phyloP scores from a whole-genome alignment of 768 basidiomycete species.

The Leccinum imitatum region DNA sequence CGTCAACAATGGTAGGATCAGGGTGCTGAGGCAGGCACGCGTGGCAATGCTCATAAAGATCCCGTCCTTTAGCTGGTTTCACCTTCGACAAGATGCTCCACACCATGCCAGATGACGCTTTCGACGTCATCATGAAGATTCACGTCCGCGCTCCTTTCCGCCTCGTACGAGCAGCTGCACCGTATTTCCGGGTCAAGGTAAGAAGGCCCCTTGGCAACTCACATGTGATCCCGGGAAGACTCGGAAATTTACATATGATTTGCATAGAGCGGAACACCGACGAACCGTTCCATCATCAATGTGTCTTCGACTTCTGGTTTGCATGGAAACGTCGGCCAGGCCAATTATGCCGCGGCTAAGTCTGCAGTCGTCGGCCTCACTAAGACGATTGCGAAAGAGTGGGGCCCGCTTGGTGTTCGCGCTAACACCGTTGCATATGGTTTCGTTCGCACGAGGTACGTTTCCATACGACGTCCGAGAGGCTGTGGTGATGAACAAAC shows the following conservation, averaged over 20 bases:
- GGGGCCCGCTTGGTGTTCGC: conserved; percentile 80
- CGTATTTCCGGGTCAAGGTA: conserved; percentile 79
- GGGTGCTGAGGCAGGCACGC: not conserved
- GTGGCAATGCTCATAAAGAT: conserved; percentile 1
- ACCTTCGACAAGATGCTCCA: conserved; percentile 88
- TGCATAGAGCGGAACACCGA: conserved; percentile 50
- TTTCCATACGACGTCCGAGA: not conserved
- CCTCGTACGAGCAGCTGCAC: conserved; percentile 79
- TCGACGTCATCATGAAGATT: conserved; percentile 78
- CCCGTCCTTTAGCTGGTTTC: conserved; percentile 53
- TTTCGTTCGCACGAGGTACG: conserved; percentile 69
- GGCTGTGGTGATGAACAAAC: conserved; percentile 3
- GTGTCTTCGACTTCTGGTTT: conserved; percentile 82
- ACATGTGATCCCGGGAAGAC: not conserved
- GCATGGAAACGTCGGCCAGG: conserved; percentile 86
- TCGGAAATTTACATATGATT: not conserved
- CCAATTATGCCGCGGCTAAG: conserved; percentile 80
- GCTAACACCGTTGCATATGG: conserved; percentile 83
- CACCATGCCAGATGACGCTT: conserved; percentile 80
- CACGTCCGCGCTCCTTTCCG: conserved; percentile 88
- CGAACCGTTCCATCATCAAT: conserved; percentile 76
- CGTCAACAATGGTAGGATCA: conserved; percentile 67
- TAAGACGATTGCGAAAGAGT: conserved; percentile 86
- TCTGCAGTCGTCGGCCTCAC: conserved; percentile 76
- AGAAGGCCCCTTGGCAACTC: not conserved